A percentile compares a stretch with the other conserved stretches of the same genome.
Evolutionary conservation across 345 rosid species (phyloP).

Genomic region (Citrus maxima): DNA sequence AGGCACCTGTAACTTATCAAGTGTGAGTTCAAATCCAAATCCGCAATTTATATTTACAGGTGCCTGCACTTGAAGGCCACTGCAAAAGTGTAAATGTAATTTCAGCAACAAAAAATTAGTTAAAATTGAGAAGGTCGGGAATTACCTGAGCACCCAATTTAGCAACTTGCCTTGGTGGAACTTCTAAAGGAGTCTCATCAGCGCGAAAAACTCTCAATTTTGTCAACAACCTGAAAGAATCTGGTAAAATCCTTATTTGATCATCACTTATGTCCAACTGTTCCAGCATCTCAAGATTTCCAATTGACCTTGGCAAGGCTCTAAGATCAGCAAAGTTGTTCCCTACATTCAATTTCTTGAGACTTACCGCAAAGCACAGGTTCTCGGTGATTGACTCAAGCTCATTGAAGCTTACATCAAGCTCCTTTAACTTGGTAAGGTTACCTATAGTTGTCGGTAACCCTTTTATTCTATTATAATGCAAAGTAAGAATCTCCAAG

Average conservation of each 20-base stretch:
- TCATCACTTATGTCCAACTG: constrained; percentile 67
- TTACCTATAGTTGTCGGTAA: constrained; percentile 57
- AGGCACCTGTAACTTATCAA: not conserved
- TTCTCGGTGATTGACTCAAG: not conserved
- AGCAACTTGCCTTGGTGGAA: constrained; percentile 52
- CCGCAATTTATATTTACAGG: no score
- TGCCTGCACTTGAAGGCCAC: not conserved
- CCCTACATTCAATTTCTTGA: constrained; percentile 52
- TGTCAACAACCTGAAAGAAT: constrained; percentile 47
- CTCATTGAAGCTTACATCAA: constrained; percentile 60
- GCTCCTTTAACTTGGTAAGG: constrained; percentile 52
- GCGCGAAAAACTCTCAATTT: constrained; percentile 46
- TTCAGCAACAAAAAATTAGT: not conserved
- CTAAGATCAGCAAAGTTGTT: constrained; percentile 66
- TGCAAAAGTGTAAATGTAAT: not conserved
- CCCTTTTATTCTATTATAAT: constrained; percentile 56
- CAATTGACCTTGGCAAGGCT: constrained; percentile 56
- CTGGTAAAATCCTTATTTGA: constrained; percentile 55
- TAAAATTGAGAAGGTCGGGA: not conserved
- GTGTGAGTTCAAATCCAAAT: no score
- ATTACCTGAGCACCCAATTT: constrained; percentile 55
- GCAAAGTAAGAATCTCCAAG: constrained; percentile 53
- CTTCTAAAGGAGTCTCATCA: constrained; percentile 59
- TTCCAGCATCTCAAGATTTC: constrained; percentile 69
- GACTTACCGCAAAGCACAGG: constrained; percentile 15